Evolutionary conservation across 78 protist genomes (phyloP).

Genomic region (Reticulomyxa filosa): DNA sequence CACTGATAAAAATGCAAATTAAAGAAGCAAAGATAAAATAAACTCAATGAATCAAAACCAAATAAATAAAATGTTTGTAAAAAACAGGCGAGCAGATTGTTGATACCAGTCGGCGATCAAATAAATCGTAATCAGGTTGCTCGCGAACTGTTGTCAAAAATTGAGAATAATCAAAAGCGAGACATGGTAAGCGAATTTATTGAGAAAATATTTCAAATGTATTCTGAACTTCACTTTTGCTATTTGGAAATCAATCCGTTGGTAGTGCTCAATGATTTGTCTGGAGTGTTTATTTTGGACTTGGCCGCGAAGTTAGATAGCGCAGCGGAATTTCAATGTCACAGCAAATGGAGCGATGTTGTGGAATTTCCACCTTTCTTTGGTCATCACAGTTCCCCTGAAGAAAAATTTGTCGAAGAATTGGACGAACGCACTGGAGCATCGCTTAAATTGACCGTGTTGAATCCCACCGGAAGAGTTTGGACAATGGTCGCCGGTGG

Average conservation of each 20-base stretch:
- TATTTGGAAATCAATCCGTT: slow-evolving; percentile 56
- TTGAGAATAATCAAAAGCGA: too few relatives aligned
- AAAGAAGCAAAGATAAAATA: too few relatives aligned
- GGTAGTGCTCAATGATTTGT: slow-evolving; percentile 22
- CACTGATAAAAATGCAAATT: too few relatives aligned
- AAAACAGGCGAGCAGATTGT: too few relatives aligned
- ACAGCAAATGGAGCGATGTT: slow-evolving; percentile 16
- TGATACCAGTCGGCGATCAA: too few relatives aligned
- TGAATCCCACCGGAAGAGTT: slow-evolving; percentile 58
- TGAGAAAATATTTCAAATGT: slow-evolving; percentile 1
- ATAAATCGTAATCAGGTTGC: too few relatives aligned
- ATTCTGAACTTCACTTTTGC: slow-evolving; percentile 29
- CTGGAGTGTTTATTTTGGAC: too few relatives aligned
- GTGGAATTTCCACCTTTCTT: slow-evolving; percentile 55
- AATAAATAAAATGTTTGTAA: too few relatives aligned
- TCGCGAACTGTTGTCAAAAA: too few relatives aligned
- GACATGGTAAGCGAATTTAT: neutral
- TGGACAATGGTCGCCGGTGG: slow-evolving; percentile 95
- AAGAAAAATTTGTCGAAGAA: slow-evolving; percentile 42
- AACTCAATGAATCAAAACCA: too few relatives aligned
- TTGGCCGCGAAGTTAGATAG: slow-evolving; percentile 45
- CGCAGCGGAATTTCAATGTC: slow-evolving; percentile 27
- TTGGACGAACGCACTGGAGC: slow-evolving; percentile 70
- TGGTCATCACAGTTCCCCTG: slow-evolving; percentile 32
- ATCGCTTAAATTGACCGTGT: slow-evolving; percentile 62